These are phyloP conservation scores for Sanghuangporus sanghuang DNA, from an alignment of 1,284 basidiomycete species.

Conservation along the genomic window DNA sequence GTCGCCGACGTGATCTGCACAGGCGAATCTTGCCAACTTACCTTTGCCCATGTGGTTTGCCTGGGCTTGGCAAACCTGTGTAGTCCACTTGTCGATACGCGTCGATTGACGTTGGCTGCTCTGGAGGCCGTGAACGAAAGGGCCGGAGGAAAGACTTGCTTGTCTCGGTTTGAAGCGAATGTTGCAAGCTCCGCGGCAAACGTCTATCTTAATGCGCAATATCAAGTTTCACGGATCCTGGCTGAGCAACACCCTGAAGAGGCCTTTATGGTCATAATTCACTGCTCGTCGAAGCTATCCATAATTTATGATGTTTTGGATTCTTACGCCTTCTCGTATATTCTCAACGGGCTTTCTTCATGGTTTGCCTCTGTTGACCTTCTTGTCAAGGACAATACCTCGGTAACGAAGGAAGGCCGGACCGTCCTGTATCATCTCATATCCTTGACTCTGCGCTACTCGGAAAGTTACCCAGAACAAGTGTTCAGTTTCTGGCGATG, in stretches of 20 bases:
- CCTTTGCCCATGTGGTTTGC: constrained; percentile 74
- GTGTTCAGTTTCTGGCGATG: constrained; percentile 79
- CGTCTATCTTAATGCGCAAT: constrained; percentile 80
- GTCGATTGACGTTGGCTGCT: constrained; percentile 75
- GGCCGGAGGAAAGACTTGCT: constrained; percentile 44
- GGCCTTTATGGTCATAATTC: constrained; percentile 63
- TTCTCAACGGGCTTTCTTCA: constrained; percentile 70
- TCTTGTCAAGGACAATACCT: constrained; percentile 53
- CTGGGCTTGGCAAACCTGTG: constrained; percentile 84
- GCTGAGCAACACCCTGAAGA: constrained; percentile 77
- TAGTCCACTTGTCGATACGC: constrained; percentile 62
- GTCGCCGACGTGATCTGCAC: constrained; percentile 71
- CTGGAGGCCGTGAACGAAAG: constrained; percentile 73
- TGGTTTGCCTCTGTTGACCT: constrained; percentile 79
- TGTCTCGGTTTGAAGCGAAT: constrained; percentile 73
- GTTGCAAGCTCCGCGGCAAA: constrained; percentile 70
- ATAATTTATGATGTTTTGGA: constrained; percentile 54
- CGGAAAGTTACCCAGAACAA: constrained; percentile 76
- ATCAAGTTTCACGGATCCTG: constrained; percentile 71
- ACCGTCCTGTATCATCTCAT: constrained; percentile 80
- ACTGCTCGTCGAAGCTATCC: constrained; percentile 72
- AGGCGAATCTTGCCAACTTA: constrained; percentile 54
- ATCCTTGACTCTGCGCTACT: constrained; percentile 77
- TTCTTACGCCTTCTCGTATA: constrained; percentile 45
- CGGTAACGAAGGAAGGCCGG: constrained; percentile 56